Base-by-base conservation (phyloP, 768 basidiomycete species). In the Phaffia tasmanica region DNA sequence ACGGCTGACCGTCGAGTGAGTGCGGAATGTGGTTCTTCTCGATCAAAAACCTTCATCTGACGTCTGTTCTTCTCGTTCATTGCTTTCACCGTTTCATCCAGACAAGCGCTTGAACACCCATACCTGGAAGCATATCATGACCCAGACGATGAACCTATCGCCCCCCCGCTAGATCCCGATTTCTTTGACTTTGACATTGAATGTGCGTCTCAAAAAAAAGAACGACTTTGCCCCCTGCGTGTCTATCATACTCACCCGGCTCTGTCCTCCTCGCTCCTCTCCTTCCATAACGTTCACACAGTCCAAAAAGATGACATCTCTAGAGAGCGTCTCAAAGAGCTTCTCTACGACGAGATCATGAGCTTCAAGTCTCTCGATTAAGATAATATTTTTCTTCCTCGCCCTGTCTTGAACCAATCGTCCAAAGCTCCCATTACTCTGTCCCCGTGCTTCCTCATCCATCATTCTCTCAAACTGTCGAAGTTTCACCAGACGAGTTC, bases 161-260 rank as follows among this genome's bases (percentile, higher is more conserved):
- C 92, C 0, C 87, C 91, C 5, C 93, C 94, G n/a, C 84, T 99
- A 57, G 88, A 89, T 71, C 87, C 91, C 4, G 86, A 87, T 71
- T 99, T 98, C 81, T 99, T 99, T 77, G 91, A 94, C 74, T 98
- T 98, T 75, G 95, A 99, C 76, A 78, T 87, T 89, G 70, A 78
- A 87, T 82, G 4, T 62, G n/a, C n/a, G n/a, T n/a, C n/a, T n/a
- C n/a, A n/a, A n/a, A n/a, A n/a, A n/a, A n/a, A 30, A 9, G 21
- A 7, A 21, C 19, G 9, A 25, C 42, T 27, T 54, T 6, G 35
- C 23, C 11, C n/a, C 11, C 8, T 25, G 4, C 47, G 5, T 47
- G 63, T 58, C 42, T 35, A 49, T 50, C 46, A 57, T 57, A 53
- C 48, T 55, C 55, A n/a, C 47, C 59, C 19, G 51, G 30, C 50